Base-by-base conservation (phyloP, 2,329 filamentous ascomycete species). In the Bipolaris gigantea region DNA sequence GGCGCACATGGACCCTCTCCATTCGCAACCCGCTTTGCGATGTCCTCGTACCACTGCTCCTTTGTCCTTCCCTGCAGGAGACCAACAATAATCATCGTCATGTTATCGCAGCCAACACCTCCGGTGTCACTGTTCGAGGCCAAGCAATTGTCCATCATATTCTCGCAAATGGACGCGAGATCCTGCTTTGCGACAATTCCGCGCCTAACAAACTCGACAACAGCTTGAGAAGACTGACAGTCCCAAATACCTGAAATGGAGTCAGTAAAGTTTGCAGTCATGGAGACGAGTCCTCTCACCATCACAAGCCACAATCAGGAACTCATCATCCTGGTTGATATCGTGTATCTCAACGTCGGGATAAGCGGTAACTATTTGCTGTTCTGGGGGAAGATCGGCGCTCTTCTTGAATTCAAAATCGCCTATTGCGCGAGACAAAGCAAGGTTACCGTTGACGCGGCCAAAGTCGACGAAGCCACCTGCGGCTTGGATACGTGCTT, bases 341-440 rank as follows among this genome's bases (percentile, higher is more conserved):
- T 97, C 90, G 75, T 99, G 94, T 57, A 90, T 84, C 50, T 91
- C 90, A 40, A 99, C 92, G 73, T 99, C 94, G 19, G 94, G 94
- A 77, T 88, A 97, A 5, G 94, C 94, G 15, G 94, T 99, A 39
- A 99, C 94, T 63, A 99, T 97, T 77, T 99, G 94, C 73, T 96
- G 90, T 79, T 99, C 94, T n/a, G 94, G 94, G 3, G 93, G 88
- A 43, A 99, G 86, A 72, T 97, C 92, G 65, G 93, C 90, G 75
- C 92, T 96, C 84, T 97, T 97, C 84, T 99, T 99, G 84, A 99
- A 99, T 75, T 99, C 94, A 73, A 99, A 99, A 76, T 99, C 94
- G 66, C 94, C 94, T 76, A 99, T 97, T 67, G 94, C 94, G 76
- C 94, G 89, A 59, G 94, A 99, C 58, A 99, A 82, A 42, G 94